Evolutionary conservation across 2,329 filamentous ascomycete species (phyloP), one percentile per base, ranked within the genome.

Genomic region (Xylaria arbuscula): DNA sequence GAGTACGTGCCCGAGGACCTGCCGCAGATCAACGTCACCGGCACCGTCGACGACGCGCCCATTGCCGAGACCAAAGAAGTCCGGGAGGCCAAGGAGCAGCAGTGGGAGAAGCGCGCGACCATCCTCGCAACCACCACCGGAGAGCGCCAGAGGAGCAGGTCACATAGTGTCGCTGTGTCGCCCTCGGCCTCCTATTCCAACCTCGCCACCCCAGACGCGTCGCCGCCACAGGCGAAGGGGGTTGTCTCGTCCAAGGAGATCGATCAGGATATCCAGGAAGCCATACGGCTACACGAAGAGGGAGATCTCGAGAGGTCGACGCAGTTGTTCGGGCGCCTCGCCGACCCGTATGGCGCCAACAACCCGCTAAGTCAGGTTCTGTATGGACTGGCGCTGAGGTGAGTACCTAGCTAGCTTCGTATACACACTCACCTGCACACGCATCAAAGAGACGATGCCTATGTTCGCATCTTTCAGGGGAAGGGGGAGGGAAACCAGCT

Each of bases 71-170:
- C 32, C 55, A 64, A 42, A 32, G 62, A 57, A 7, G 40, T 4
- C 40, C 88, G 89, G 67, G 81, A 81, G 54, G 79, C 75, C 51
- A 76, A 79, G 69, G 92, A 97, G 83, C 88, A 89, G 67, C 87
- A 92, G 81, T 99, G 96, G 96, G 96, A 98, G 85, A 91, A 92
- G 83, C 87, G 95, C 68, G 96, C 96, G 34, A 98, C 94, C n/a
- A 88, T 97, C 68, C 84, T 98, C 72, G 95, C 93, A 38, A 88
- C 87, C 73, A 85, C 87, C 73, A 89, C 86, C 73, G 85, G 87
- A 73, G 77, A 81, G 73, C 80, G 81, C 66, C 81, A 82, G 71
- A 83, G 81, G 72, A 80, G 79, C 71, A 78, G 79, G 28, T 74
- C 75, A 19, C 72, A 66, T 34, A 73, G 72, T 69, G 45, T 63